phyloP scores from a whole-genome alignment of 306 rosid genomes.

The Fragaria nilgerrensis region DNA sequence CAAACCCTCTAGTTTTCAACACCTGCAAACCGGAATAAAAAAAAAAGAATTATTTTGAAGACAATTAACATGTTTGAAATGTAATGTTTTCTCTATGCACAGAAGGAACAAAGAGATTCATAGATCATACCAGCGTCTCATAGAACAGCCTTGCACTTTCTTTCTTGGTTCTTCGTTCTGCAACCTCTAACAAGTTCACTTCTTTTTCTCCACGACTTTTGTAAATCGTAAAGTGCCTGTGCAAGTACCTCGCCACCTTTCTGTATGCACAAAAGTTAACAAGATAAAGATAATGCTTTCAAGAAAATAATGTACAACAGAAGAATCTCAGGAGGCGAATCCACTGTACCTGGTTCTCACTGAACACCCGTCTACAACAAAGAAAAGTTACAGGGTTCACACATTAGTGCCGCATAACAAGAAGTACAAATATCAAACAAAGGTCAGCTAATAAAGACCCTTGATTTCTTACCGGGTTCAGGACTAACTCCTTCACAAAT shows the following conservation, averaged over 20 bases:
- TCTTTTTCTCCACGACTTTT: conserved; percentile 28
- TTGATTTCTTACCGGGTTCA: conserved; percentile 45
- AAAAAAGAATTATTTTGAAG: not conserved
- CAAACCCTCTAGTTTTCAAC: conserved; percentile 52
- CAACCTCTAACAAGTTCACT: conserved; percentile 49
- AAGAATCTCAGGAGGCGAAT: conserved; percentile 21
- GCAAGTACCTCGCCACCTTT: conserved; percentile 51
- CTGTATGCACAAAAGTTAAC: conserved; percentile 41
- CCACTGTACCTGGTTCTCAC: conserved; percentile 63
- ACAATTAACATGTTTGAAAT: not conserved
- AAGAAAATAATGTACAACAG: conserved; percentile 11
- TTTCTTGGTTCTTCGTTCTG: conserved; percentile 41
- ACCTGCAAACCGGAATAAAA: conserved; percentile 47
- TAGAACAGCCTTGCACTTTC: conserved; percentile 70
- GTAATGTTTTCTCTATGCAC: not conserved
- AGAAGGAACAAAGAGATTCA: not conserved
- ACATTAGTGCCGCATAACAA: conserved; percentile 16
- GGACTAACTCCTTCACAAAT: conserved; percentile 32
- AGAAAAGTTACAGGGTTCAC: conserved; percentile 31
- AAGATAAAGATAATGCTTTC: conserved; percentile 14
- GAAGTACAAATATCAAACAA: conserved; percentile 19
- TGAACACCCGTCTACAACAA: conserved; percentile 66
- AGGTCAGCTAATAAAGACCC: conserved; percentile 12
- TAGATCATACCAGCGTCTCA: conserved; percentile 76
- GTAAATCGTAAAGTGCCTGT: conserved; percentile 33